Conservation (phyloP, 108 stramenopile genomes). For the Fragilariopsis cylindrus region DNA sequence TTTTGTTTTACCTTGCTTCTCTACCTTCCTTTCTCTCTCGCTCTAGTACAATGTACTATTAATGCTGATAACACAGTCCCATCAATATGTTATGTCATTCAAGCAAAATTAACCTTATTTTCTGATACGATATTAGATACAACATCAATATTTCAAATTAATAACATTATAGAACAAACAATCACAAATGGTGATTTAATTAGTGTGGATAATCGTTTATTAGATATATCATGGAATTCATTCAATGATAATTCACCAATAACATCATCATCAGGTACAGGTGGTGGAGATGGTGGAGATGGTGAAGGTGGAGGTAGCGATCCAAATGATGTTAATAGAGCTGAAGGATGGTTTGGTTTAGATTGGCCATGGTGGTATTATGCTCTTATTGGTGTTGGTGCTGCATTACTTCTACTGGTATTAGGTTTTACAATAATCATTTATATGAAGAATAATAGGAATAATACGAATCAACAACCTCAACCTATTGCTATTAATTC, state of each 20-base stretch:
- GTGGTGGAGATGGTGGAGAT: background rate
- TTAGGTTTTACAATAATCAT: background rate
- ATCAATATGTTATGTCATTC: background rate
- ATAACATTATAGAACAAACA: background rate
- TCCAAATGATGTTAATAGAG: background rate
- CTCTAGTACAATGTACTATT: too few relatives aligned
- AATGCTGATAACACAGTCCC: too few relatives aligned
- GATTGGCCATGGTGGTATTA: background rate
- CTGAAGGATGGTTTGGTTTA: background rate
- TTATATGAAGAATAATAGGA: background rate
- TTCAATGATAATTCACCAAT: background rate
- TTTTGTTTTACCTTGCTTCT: too few relatives aligned
- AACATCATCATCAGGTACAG: too few relatives aligned
- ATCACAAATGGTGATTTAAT: slow-evolving; percentile 7
- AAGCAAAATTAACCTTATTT: background rate
- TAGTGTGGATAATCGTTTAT: slow-evolving; percentile 1
- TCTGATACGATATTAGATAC: background rate
- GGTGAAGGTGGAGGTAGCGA: background rate
- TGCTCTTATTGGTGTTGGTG: background rate
- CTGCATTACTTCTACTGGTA: background rate
- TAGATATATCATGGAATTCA: background rate
- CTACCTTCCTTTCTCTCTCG: too few relatives aligned
- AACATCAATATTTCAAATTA: background rate
- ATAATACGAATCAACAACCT: background rate
- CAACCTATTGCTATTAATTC: background rate